Evolutionary conservation across 352 stramenopile species (phyloP), one percentile per base, ranked within the genome.

Genomic region (Globisporangium echinulatum): DNA sequence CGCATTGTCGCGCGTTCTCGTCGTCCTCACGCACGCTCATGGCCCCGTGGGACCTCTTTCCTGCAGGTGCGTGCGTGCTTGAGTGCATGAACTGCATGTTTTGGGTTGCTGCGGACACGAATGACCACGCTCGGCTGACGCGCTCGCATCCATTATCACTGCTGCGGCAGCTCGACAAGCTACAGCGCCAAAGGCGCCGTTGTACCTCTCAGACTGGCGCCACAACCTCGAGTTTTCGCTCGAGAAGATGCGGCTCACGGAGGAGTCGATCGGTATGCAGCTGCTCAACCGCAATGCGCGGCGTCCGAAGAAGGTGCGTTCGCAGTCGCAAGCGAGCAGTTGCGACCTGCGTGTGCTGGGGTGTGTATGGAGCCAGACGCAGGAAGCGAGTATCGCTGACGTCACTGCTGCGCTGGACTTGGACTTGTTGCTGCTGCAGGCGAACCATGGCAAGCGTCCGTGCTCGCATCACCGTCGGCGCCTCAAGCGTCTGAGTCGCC

Each of bases 171-270:
- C 38, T 25, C 53, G 54, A 7, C 55, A 59, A 39, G 55, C 48
- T 19, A 40, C 37, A 5, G 37, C 40, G 1, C 33, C 59, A 11
- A 63, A 74, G 38, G 66, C 71, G 9, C 71, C 72, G 25, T 64
- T 67, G 36, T 82, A 87, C 61, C 60, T 87, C 57, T 77, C 78
- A 46, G 78, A 82, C 54, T 79, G 77, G 68, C 62, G 59, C 49
- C 72, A 83, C 50, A 87, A 77, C 52, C 55, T 87, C 9, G 74
- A 85, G 49, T 84, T 85, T 44, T 71, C 67, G 46, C 57, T 87
- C 9, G 77, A 87, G 56, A 75, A 72, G 11, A 87, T 87, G 74
- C 77, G 77, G 38, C 59, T 75, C 9, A 65, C 53, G 8, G 53
- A 71, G 55, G 53, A 61, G 1, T 59, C 66, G 25, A 70, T 77